Evolutionary conservation across 2,329 filamentous ascomycete genomes (phyloP), one percentile per base, ranked within the genome.

Genomic region (Xylaria sp.): DNA sequence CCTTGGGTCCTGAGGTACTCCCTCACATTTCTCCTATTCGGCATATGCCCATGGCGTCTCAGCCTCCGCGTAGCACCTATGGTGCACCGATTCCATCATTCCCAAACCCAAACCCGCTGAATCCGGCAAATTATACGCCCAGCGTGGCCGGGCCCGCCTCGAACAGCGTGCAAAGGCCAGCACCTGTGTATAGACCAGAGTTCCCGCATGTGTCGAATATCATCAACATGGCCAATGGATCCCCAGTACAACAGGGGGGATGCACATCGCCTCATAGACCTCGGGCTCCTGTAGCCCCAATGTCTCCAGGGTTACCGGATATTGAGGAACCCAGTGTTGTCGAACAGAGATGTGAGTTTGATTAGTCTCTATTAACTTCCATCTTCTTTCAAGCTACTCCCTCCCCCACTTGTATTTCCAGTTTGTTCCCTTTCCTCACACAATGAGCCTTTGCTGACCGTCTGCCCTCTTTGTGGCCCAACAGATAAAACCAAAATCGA

Each of bases 361-460:
- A 13, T 21, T 21, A 21, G 29, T 42, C 32, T 23, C 18, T 16
- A 16, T 42, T 9, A 3, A 40, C 10, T 16, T 40, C 4, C 25
- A 42, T 54, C 16, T 44, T 32, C 35, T 32, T 16, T 54, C 13
- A 4, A n/a, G 29, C 4, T 8, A 2, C 44, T 16, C 21, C 35
- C 2, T 29, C 13, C 23, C n/a, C n/a, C 5, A 29, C 18, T 9
- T 12, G 44, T n/a, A n/a, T n/a, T n/a, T 40, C 27, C 32, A 35
- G 8, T n/a, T 12, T 27, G 13, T 21, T 23, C 25, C 2, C 4
- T 21, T 4, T 32, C 8, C 18, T 27, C 9, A 23, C 18, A 2
- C n/a, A 5, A 18, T 18, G 16, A 40, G 4, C n/a, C 8, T 50
- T n/a, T 25, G 51, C 64, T 66, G 32, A 66, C 29, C n/a, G 48